Conservation (phyloP, 305 asterid species). For the Galium porrigens region DNA sequence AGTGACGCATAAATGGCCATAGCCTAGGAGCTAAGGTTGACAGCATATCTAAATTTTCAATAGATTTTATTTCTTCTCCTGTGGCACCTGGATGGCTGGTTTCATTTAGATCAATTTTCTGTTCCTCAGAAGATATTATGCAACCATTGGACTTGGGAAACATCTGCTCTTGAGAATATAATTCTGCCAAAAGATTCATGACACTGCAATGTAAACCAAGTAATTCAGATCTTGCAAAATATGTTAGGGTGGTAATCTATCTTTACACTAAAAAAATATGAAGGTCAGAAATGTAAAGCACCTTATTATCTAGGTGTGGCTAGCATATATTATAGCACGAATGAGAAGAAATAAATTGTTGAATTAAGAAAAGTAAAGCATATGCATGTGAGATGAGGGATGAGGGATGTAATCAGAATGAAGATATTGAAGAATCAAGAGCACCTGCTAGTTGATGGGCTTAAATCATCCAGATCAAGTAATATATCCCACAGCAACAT, state of each 20-base stretch:
- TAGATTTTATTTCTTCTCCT: conserved; percentile 55
- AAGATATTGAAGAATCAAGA: conserved; percentile 5
- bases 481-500: conserved; percentile 97
- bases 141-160: conserved; percentile 59
- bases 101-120: conserved; percentile 75
- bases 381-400: background rate
- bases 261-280: background rate
- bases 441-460: conserved; percentile 99
- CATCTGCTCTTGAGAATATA: conserved; percentile 92
- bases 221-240: conserved; percentile 11
- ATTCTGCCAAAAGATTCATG: conserved; percentile 94
- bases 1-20: conserved; percentile 99
- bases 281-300: background rate
- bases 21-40: conserved; percentile 84
- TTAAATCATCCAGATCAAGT: conserved; percentile 93
- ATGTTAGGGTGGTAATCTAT: background rate
- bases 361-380: background rate
- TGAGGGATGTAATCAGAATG: background rate
- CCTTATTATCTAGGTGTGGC: background rate
- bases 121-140: conserved; percentile 28
- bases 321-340: background rate
- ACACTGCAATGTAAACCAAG: conserved; percentile 55
- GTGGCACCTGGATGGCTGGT: conserved; percentile 35
- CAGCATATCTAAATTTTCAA: conserved; percentile 61
- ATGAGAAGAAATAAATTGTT: background rate